A percentile compares a stretch with the other conserved stretches of the same genome.
Conservation (phyloP, 1,284 basidiomycete species). For the Boletus albobrunnescens region DNA sequence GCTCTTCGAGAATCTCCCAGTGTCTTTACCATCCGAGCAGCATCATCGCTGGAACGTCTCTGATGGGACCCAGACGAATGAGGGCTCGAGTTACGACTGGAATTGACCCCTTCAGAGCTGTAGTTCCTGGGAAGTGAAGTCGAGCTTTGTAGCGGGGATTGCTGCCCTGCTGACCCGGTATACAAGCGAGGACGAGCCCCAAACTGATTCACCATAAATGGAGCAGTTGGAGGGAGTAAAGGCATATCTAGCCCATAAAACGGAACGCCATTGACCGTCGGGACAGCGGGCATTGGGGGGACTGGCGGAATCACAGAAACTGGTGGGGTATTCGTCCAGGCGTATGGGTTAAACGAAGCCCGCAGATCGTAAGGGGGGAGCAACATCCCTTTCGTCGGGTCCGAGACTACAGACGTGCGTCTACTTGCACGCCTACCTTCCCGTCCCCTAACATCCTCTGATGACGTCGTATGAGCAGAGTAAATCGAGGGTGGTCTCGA, state of each 20-base stretch:
- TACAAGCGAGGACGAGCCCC: slow-evolving; percentile 28
- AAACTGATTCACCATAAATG: slow-evolving; percentile 66
- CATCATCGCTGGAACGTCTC: slow-evolving; percentile 33
- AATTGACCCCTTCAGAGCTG: slow-evolving; percentile 23
- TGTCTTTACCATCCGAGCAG: slow-evolving; percentile 11
- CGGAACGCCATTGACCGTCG: slow-evolving; percentile 33
- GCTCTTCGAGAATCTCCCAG: slow-evolving; percentile 12
- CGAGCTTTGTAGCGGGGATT: slow-evolving; percentile 20
- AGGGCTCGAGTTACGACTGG: slow-evolving; percentile 19
- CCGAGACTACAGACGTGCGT: slow-evolving; percentile 45
- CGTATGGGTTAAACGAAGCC: slow-evolving; percentile 38
- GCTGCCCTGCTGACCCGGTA: slow-evolving; percentile 21
- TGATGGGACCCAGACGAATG: slow-evolving; percentile 24
- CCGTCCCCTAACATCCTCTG: slow-evolving; percentile 50
- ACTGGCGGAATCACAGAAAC: slow-evolving; percentile 30
- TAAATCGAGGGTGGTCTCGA: slow-evolving; percentile 53
- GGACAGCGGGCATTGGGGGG: slow-evolving; percentile 25
- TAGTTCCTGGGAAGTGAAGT: slow-evolving; percentile 20
- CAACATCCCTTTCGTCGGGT: slow-evolving; percentile 34
- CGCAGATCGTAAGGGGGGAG: slow-evolving; percentile 35
- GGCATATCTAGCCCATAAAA: slow-evolving; percentile 52
- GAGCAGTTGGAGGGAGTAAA: slow-evolving; percentile 66
- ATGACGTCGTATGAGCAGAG: slow-evolving; percentile 46
- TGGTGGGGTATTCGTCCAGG: slow-evolving; percentile 29
- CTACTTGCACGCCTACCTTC: slow-evolving; percentile 37